phyloP scores from a whole-genome alignment of 192 early-diverging fungal genomes.

The Coemansia sp. region DNA sequence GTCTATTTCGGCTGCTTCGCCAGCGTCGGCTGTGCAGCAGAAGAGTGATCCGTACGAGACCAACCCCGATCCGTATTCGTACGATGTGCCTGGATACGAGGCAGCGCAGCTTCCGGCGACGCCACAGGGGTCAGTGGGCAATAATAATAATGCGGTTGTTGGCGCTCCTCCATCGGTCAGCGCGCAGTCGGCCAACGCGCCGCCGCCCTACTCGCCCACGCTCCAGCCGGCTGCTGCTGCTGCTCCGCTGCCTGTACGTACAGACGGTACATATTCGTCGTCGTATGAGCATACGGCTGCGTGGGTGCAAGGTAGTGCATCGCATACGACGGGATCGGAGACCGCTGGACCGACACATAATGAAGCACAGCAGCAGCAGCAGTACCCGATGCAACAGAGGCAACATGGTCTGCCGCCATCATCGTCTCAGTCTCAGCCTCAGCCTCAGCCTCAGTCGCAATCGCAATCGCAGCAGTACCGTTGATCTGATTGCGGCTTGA shows the following conservation, averaged over 20 bases:
- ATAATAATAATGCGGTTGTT: no score
- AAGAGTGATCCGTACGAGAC: conserved; percentile 7
- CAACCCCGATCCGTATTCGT: conserved; percentile 35
- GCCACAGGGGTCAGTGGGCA: no score
- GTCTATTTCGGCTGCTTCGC: no score
- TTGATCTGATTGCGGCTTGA: no score
- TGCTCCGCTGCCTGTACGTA: conserved; percentile 22
- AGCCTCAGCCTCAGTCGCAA: conserved; percentile 1
- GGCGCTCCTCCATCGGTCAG: no score
- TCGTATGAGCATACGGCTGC: conserved; percentile 52
- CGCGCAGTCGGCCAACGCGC: no score
- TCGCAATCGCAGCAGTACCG: conserved; percentile 18
- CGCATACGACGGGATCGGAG: conserved; percentile 42
- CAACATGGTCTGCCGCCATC: conserved; percentile 4
- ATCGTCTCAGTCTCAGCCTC: background rate
- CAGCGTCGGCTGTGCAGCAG: background rate
- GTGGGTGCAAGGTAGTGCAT: conserved; percentile 42
- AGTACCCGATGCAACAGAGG: background rate
- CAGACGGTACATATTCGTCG: conserved; percentile 52
- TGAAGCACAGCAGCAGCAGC: conserved; percentile 1
- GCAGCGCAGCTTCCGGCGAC: background rate
- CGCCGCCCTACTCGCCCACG: conserved; percentile 40
- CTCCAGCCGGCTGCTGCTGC: conserved; percentile 4
- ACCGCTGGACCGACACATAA: conserved; percentile 16
- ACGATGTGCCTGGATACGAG: conserved; percentile 42